Evolutionary conservation across 2,329 filamentous ascomycete species (phyloP), one percentile per base, ranked within the genome.

Genomic region (Pseudogymnoascus sp.): DNA sequence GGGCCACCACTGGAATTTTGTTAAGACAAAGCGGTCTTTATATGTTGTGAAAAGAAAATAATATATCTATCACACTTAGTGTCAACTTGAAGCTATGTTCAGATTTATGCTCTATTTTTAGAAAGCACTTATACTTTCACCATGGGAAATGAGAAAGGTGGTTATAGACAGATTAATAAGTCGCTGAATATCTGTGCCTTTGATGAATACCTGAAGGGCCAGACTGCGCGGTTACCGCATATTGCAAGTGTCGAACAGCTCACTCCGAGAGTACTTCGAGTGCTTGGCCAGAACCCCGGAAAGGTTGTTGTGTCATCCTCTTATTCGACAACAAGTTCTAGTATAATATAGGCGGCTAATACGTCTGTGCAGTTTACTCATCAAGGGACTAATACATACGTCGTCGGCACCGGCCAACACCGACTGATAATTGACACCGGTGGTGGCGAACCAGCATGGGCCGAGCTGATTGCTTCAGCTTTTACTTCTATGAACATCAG

Each of bases 381-480:
- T 10, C 84, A 88, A 76, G 88, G 92, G 66, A 97, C 95, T 68
- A 99, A 99, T 75, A 99, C 95, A 38, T 99, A 99, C 75, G 83
- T 99, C 17, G 72, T 99, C 64, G 95, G 95, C 64, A 87, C 83
- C 6, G 93, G 93, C 3, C 74, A 78, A 5, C 76, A 78, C 5
- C 87, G 93, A 9, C 81, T 97, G 64, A 83, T 99, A 21, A 86
- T 99, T 71, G 95, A 99, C 76, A 96, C 93, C 0, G 95, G 90
- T 60, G 88, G 50, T 6, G 50, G 50, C 1, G 26, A 33, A 7
- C 50, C 50, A 19, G 26, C 29, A 89, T 61, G 87, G 96, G 75
- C 19, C 88, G 93, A 72, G 80, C 84, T n/a, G 86, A 87, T 21
- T 82, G 79, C 0, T 77, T 96, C 26, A 79, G 33, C 50, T 1